A percentile compares a stretch with the other conserved stretches of the same genome.
Evolutionary conservation across 495 filamentous ascomycete genomes (phyloP).

Genomic region (Lindgomyces ingoldianus): DNA sequence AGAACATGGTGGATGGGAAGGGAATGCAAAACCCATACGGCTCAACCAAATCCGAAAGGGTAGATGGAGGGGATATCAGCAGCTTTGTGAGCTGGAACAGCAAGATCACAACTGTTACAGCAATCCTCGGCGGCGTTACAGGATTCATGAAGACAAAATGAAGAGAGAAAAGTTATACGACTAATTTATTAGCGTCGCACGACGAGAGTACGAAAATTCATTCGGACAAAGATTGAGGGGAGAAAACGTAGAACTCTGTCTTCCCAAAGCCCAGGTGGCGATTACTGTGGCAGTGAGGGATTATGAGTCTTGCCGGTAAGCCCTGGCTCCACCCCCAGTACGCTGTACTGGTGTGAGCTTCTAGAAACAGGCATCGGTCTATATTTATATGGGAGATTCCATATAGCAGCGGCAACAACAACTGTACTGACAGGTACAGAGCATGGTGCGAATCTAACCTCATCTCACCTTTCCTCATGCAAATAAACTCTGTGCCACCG

Average conservation of each 20-base stretch:
- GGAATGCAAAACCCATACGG: conserved; percentile 48
- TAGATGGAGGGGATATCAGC: conserved; percentile 41
- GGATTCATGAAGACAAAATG: conserved; percentile 43
- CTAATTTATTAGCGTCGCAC: conserved; percentile 16
- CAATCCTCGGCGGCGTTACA: conserved; percentile 42
- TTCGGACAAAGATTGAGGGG: conserved; percentile 42
- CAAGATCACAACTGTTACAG: conserved; percentile 45
- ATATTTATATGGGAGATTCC: too few species aligned
- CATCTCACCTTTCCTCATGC: too few species aligned
- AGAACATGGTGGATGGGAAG: conserved; percentile 46
- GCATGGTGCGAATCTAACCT: too few species aligned
- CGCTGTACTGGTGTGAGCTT: background rate
- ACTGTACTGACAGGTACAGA: too few species aligned
- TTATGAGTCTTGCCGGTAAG: conserved; percentile 31
- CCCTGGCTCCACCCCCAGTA: too few species aligned
- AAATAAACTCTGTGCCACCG: too few species aligned
- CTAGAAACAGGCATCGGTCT: background rate
- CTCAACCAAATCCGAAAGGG: conserved; percentile 44
- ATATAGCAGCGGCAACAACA: too few species aligned
- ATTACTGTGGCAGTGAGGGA: conserved; percentile 37
- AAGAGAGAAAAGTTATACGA: conserved; percentile 42
- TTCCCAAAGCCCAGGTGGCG: conserved; percentile 37
- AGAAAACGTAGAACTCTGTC: conserved; percentile 42
- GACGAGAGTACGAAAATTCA: conserved; percentile 40
- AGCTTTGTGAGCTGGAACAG: conserved; percentile 46